These are phyloP conservation scores for Basipetospora chlamydospora DNA, from an alignment of 2,329 filamentous ascomycete genomes.

Conservation along the genomic window DNA sequence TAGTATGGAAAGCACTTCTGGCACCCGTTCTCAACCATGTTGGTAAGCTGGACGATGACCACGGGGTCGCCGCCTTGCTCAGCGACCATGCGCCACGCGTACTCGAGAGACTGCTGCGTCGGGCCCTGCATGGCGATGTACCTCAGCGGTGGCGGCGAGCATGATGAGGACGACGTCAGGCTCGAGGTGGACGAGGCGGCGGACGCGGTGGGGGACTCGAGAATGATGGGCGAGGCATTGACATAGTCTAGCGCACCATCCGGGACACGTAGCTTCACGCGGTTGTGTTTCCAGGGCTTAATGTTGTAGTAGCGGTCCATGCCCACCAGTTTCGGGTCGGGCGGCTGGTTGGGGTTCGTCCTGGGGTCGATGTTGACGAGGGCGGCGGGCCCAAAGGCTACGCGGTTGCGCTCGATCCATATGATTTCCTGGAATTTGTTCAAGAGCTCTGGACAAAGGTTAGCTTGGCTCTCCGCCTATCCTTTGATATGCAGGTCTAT, in stretches of 20 bases:
- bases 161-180: too few species aligned
- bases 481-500: too few species aligned
- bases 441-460: constrained; percentile 37
- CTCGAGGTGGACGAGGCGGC: constrained; percentile 21
- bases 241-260: constrained; percentile 63
- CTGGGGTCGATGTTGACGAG: constrained; percentile 6
- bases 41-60: constrained; percentile 90
- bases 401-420: constrained; percentile 36
- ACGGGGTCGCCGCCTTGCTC: constrained; percentile 58
- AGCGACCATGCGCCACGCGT: constrained; percentile 93
- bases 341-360: background rate
- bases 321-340: constrained; percentile 3
- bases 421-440: constrained; percentile 36
- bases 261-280: constrained; percentile 67
- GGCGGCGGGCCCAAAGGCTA: constrained; percentile 15
- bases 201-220: too few species aligned
- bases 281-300: constrained; percentile 76
- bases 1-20: constrained; percentile 90
- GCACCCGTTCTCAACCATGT: constrained; percentile 60
- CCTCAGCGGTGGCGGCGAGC: constrained; percentile 31
- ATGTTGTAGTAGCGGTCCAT: constrained; percentile 85
- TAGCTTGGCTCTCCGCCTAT: constrained; percentile 5
- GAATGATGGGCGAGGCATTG: constrained; percentile 60
- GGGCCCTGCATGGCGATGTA: constrained; percentile 96
- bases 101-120: constrained; percentile 57